Base-by-base conservation (phyloP, 345 rosid genomes). In the Rhizophora mangle region DNA sequence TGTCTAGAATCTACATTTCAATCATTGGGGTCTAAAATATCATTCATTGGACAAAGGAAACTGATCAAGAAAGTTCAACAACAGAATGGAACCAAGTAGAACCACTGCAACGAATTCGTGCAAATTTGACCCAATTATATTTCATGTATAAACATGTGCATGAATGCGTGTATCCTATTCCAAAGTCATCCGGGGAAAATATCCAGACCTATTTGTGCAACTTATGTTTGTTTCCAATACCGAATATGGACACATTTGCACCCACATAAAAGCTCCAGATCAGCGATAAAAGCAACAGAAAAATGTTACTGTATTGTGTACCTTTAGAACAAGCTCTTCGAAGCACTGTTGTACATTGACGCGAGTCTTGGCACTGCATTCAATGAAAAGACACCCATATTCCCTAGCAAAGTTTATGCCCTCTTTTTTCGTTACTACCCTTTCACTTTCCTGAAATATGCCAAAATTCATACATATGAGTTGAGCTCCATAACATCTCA, bases 271-370 rank as follows among this genome's bases (percentile, higher is more conserved):
- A 43, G 18, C 4, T 13, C 5, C 18, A 13, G 49, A 43, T 13
- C 49, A 43, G 49, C 7, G 11, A 19, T 18, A 47, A 15, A 39
- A 22, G 20, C 9, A 34, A 34, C 9, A 34, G 37, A 34, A 34
- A 34, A 34, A 34, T 34, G 43, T 6, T 19, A 34, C 20, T 55
- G 30, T 22, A 24, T 60, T 54, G 18, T 53, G 36, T 73, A 87
- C 99, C 99, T 92, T 92, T 46, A 88, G 77, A 80, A 88, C 99
- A 72, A 95, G 96, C 86, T 95, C 99, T 78, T 95, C 97, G 21
- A 88, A 95, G 76, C 96, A 90, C 63, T 89, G 96, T 68, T 95
- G 89, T 31, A 95, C 99, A 65, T 95, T 95, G 34, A 85, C 85
- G 3, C 89, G 86, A 32, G 99, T 90, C 82, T 92, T 95, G 20